Percentiles rank a stretch among this genome's conserved stretches.
Evolutionary conservation across 768 basidiomycete species (phyloP).

Genomic region (Tremella fuciformis): DNA sequence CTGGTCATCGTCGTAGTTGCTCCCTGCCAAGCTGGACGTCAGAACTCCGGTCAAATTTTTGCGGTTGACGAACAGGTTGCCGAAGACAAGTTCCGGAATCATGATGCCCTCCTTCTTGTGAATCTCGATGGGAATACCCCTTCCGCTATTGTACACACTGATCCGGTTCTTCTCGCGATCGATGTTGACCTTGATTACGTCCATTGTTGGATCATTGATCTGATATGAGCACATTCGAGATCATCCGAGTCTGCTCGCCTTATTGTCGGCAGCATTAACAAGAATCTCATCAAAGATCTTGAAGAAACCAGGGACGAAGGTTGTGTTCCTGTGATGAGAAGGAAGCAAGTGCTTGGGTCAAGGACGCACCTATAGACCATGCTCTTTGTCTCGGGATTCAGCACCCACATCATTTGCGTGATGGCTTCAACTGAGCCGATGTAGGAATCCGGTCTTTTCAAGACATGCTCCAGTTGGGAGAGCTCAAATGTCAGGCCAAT

Average conservation of each 20-base stretch:
- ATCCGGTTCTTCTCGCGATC: constrained; percentile 79
- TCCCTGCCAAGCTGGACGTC: constrained; percentile 66
- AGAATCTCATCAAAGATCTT: constrained; percentile 99
- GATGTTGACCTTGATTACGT: constrained; percentile 81
- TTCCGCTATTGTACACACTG: constrained; percentile 91
- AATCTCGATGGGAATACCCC: constrained; percentile 94
- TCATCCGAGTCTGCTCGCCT: constrained; percentile 59
- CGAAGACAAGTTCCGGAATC: constrained; percentile 96
- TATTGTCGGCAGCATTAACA: constrained; percentile 98
- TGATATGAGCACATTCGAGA: constrained; percentile 48
- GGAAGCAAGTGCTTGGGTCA: background rate
- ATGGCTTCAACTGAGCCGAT: constrained; percentile 92
- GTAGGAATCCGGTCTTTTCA: constrained; percentile 59
- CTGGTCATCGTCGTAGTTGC: constrained; percentile 98
- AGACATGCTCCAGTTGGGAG: constrained; percentile 83
- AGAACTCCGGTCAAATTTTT: constrained; percentile 7
- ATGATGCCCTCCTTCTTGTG: constrained; percentile 89
- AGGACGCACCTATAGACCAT: constrained; percentile 68
- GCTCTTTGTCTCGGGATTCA: constrained; percentile 74
- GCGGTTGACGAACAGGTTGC: constrained; percentile 62
- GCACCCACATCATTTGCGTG: constrained; percentile 89
- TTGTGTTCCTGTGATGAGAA: constrained; percentile 53
- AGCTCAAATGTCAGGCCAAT: constrained; percentile 60
- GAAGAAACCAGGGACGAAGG: constrained; percentile 95
- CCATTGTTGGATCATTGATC: constrained; percentile 92